A percentile compares a stretch with the other conserved stretches of the same genome.
Conservation (phyloP, 2,329 filamentous ascomycete genomes). For the Metarhizium anisopliae region DNA sequence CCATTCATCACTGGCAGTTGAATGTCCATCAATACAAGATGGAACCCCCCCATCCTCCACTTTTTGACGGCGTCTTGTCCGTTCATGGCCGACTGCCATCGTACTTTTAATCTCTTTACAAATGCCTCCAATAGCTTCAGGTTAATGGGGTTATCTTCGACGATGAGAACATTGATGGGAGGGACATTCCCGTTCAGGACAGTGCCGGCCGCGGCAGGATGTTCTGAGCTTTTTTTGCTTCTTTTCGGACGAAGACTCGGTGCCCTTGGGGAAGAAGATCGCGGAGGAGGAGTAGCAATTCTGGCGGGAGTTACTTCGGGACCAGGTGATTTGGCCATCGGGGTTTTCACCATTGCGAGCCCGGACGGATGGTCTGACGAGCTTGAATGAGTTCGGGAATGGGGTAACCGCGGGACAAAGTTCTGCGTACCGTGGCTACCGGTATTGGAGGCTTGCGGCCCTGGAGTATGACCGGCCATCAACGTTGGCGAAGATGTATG, state of each 20-base stretch:
- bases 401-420: slow-evolving; percentile 29
- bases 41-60: slow-evolving; percentile 87
- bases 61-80: slow-evolving; percentile 87
- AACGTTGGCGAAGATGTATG: slow-evolving; percentile 77
- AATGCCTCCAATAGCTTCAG: slow-evolving; percentile 88
- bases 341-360: slow-evolving; percentile 38
- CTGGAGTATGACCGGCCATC: slow-evolving; percentile 18
- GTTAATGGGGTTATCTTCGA: slow-evolving; percentile 98
- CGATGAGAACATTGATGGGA: slow-evolving; percentile 93
- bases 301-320: slow-evolving; percentile 34
- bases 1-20: slow-evolving; percentile 96
- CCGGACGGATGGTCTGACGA: slow-evolving; percentile 42
- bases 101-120: slow-evolving; percentile 89
- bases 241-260: slow-evolving; percentile 38
- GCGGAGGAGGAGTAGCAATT: slow-evolving; percentile 44
- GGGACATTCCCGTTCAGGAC: slow-evolving; percentile 77
- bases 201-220: slow-evolving; percentile 40
- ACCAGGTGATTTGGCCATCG: slow-evolving; percentile 42
- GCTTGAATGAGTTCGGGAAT: slow-evolving; percentile 50
- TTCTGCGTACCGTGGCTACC: slow-evolving; percentile 26
- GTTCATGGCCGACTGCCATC: slow-evolving; percentile 96
- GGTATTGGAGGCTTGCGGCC: slow-evolving; percentile 17
- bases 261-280: slow-evolving; percentile 39
- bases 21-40: slow-evolving; percentile 97
- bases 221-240: slow-evolving; percentile 40